These are phyloP conservation scores for Candida mesenterica DNA, from an alignment of 1,139 yeast genomes.

Conservation along the genomic window DNA sequence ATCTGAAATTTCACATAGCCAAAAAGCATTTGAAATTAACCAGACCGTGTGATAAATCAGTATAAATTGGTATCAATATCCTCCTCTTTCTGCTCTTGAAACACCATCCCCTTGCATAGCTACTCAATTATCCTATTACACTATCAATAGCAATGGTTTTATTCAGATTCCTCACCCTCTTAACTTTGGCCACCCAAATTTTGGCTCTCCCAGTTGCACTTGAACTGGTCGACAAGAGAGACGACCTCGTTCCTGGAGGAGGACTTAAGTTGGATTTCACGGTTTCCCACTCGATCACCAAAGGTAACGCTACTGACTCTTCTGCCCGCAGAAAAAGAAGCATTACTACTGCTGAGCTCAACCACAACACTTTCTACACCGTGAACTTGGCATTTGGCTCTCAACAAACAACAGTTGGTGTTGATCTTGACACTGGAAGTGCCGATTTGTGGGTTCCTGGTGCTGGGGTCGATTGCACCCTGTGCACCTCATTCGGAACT, in stretches of 20 bases:
- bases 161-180: slow-evolving; percentile 1
- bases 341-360: not conserved
- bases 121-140: no score
- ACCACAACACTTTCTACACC: slow-evolving; percentile 6
- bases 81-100: no score
- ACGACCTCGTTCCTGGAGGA: not conserved
- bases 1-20: not conserved
- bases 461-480: not conserved
- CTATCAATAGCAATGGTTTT: no score
- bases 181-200: slow-evolving; percentile 1
- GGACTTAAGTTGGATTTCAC: slow-evolving; percentile 6
- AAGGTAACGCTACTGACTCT: not conserved
- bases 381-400: slow-evolving; percentile 11
- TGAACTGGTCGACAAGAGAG: slow-evolving; percentile 2
- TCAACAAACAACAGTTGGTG: slow-evolving; percentile 8
- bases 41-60: no score
- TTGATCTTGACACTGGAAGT: slow-evolving; percentile 21
- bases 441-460: slow-evolving; percentile 19
- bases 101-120: no score
- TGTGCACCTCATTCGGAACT: slow-evolving; percentile 13
- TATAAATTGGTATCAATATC: no score
- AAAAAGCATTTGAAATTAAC: not conserved
- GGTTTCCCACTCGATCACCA: slow-evolving; percentile 2
- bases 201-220: not conserved
- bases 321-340: not conserved